A percentile compares a stretch with the other conserved stretches of the same genome.
Conservation (phyloP, 345 rosid genomes). For the Linum usitatissimum region DNA sequence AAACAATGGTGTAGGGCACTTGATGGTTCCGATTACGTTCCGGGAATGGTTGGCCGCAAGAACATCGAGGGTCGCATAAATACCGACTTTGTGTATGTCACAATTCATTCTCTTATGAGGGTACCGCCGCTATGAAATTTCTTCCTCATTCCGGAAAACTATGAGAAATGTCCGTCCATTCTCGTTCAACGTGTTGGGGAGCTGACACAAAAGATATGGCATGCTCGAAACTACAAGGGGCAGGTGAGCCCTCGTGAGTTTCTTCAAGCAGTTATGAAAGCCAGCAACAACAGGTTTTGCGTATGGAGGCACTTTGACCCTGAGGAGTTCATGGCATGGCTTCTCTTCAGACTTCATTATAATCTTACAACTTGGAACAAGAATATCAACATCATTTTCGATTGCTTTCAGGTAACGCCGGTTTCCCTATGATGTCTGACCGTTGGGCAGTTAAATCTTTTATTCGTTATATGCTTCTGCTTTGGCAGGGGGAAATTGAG, state of each 20-base stretch:
- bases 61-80: slow-evolving; percentile 46
- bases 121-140: slow-evolving; percentile 83
- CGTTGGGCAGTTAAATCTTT: background rate
- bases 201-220: slow-evolving; percentile 91
- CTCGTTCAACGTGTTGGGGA: slow-evolving; percentile 93
- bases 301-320: slow-evolving; percentile 92
- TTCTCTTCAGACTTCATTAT: slow-evolving; percentile 73
- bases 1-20: slow-evolving; percentile 96
- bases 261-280: slow-evolving; percentile 96
- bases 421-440: background rate
- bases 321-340: slow-evolving; percentile 95
- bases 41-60: slow-evolving; percentile 98
- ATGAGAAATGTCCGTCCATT: slow-evolving; percentile 63
- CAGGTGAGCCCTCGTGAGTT: slow-evolving; percentile 99
- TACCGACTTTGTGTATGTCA: slow-evolving; percentile 95
- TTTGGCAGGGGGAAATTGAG: slow-evolving; percentile 70
- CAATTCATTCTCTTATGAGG: slow-evolving; percentile 89
- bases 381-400: slow-evolving; percentile 61
- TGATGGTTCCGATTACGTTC: slow-evolving; percentile 97
- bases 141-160: slow-evolving; percentile 87
- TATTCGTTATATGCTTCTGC: background rate
- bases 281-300: slow-evolving; percentile 73
- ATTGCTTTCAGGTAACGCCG: slow-evolving; percentile 76
- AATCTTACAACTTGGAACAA: slow-evolving; percentile 56
- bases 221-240: slow-evolving; percentile 91